Evolutionary conservation across 2,329 filamentous ascomycete genomes (phyloP), one percentile per base, ranked within the genome.

Genomic region (Teratosphaeriaceae sp.): DNA sequence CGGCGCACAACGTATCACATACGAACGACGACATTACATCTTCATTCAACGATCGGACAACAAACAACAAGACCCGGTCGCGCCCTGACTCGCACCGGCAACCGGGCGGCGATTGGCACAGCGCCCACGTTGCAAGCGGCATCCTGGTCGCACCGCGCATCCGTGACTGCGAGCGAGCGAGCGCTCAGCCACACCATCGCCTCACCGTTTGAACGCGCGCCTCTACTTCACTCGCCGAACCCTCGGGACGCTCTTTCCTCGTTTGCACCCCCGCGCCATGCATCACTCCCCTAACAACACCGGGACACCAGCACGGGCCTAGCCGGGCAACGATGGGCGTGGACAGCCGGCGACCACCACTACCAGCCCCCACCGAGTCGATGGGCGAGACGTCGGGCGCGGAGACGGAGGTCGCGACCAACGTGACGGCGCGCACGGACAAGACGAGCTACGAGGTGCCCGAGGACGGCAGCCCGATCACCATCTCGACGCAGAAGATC

Each of bases 381-480:
- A 79, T 78, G 62, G 80, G 83, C 57, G 64, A 68, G 56, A 64
- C 63, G 50, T 68, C 64, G 54, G 62, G 60, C 47, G 56, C 63
- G 44, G 65, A 59, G 42, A 71, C 72, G 52, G 74, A 77, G 53
- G 61, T 84, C 48, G 78, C 75, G 45, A 80, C 80, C 55, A 82
- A 86, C 65, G 62, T 85, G 52, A 88, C 84, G 49, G 76, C 76
- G 50, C 74, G 78, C 47, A 82, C 78, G 79, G 64, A 84, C 64
- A 68, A 78, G 57, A 87, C 85, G 3, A 81, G 82, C 42, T 89
- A 85, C 66, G 88, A 84, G 27, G 76, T 92, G 40, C 86, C 85
- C 45, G 85, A 88, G 59, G 86, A 92, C 78, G 87, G 86, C 62
- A 90, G 85, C 41, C 88, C 89, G 31, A 82, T 98, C 59, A 97